Evolutionary conservation across 2,329 filamentous ascomycete species (phyloP).

Genomic region (Xylaria sp.): DNA sequence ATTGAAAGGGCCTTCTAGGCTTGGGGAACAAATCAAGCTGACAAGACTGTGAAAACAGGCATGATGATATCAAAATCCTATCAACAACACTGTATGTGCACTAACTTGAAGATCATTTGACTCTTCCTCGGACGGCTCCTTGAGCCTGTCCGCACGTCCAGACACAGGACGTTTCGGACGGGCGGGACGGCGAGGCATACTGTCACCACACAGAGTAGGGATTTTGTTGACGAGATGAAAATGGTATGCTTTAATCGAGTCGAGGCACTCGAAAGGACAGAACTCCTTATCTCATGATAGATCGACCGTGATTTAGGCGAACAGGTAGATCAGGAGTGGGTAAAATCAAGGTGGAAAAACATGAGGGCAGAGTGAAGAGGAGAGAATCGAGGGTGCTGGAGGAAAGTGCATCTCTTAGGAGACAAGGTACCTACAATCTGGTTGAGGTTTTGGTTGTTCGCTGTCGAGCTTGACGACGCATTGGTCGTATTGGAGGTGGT

Average conservation of each 20-base stretch:
- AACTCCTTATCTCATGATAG: background rate
- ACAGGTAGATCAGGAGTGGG: background rate
- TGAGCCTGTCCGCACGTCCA: background rate
- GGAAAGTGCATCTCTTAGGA: slow-evolving; percentile 1
- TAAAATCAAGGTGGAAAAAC: background rate
- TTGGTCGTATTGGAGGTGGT: slow-evolving; percentile 19
- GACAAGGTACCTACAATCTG: slow-evolving; percentile 76
- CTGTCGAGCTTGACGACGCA: slow-evolving; percentile 43
- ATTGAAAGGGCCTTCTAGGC: too few species aligned
- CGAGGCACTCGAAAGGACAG: background rate
- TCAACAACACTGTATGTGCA: background rate
- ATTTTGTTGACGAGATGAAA: background rate
- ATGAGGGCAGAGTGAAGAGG: slow-evolving; percentile 1
- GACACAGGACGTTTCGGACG: background rate
- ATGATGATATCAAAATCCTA: too few species aligned
- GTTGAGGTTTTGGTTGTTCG: slow-evolving; percentile 89
- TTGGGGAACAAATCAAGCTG: too few species aligned
- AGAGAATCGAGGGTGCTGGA: background rate
- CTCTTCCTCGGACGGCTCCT: background rate
- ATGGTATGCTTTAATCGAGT: background rate
- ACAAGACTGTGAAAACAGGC: too few species aligned
- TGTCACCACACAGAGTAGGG: background rate
- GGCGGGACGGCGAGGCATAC: background rate
- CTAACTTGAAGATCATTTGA: background rate
- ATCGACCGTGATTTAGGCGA: background rate